Evolutionary conservation across 2,329 filamentous ascomycete species (phyloP).

Genomic region (Ilyonectria sp.): DNA sequence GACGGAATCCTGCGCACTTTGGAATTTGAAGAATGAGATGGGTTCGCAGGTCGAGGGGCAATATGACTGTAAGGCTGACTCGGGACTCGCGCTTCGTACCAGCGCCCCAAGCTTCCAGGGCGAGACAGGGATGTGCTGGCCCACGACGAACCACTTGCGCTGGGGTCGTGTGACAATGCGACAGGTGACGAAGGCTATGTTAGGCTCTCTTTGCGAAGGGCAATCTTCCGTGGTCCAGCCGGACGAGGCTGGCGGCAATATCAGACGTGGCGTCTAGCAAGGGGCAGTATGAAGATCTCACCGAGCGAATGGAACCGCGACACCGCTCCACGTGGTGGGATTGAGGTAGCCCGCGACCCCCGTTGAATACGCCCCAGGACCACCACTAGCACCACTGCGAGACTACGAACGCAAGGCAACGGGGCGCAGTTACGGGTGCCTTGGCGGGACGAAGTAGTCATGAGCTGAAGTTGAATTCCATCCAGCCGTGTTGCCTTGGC

Average conservation of each 20-base stretch:
- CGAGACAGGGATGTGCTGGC: neutral
- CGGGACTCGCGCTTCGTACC: neutral
- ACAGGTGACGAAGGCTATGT: neutral
- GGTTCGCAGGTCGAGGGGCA: neutral
- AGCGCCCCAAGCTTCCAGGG: neutral
- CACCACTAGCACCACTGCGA: neutral
- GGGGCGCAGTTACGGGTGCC: neutral
- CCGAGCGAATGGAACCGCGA: neutral
- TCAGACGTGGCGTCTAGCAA: neutral
- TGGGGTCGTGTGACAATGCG: neutral
- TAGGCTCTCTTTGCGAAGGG: neutral
- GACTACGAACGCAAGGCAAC: neutral
- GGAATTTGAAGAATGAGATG: neutral
- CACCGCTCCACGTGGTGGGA: neutral
- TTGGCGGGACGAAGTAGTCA: neutral
- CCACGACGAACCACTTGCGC: neutral
- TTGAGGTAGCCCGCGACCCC: neutral
- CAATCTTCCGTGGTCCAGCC: neutral
- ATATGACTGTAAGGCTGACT: neutral
- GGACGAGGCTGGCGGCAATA: neutral
- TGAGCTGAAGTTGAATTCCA: neutral
- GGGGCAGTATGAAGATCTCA: neutral
- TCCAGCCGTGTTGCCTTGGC: neutral
- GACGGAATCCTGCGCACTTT: neutral
- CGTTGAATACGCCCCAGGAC: neutral